Base-by-base conservation (phyloP, 2,329 filamentous ascomycete genomes). In the Alternaria triticimaculans region DNA sequence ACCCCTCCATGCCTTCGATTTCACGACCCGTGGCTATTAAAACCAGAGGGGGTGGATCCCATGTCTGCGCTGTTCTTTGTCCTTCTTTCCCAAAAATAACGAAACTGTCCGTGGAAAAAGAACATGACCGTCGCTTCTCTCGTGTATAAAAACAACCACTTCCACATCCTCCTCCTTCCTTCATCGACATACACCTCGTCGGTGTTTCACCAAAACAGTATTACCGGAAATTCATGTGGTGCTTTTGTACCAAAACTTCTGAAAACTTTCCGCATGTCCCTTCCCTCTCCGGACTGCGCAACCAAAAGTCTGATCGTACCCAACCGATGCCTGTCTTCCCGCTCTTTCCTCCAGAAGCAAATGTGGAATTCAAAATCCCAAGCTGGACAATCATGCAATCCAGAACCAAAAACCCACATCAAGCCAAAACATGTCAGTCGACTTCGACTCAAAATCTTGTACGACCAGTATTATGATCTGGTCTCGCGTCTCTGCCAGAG, bases 221-320 rank as follows among this genome's bases (percentile, higher is more conserved):
- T n/a, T n/a, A n/a, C n/a, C n/a, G n/a, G n/a, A n/a, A n/a, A n/a
- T n/a, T n/a, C n/a, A 37, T 37, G 33, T 15, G 33, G 33, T 15
- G 30, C 2, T 15, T 15, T 15, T 15, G 30, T 14, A 30, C 28
- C 28, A 30, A 30, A 28, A 5, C 11, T 5, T 3, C 25, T 26
- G 9, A 26, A 9, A 26, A 10, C 10, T 26, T 9, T 26, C 1
- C 9, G 10, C 9, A 26, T 30, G 30, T 37, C n/a, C 15, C 33
- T n/a, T 15, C 33, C n/a, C 15, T 37, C 33, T n/a, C 33, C n/a
- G 2, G 15, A 37, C 33, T 37, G 33, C 33, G 15, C 33, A 37
- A 37, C 33, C 33, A 37, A 0, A n/a, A 37, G 5, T 1, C 5
- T 37, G 1, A 4, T 5, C 0, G 8, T n/a, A 4, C 5, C 33